A percentile compares a stretch with the other conserved stretches of the same genome.
These are phyloP conservation scores for Emiliania huxleyi DNA, from an alignment of 78 protist genomes.

Conservation along the genomic window DNA sequence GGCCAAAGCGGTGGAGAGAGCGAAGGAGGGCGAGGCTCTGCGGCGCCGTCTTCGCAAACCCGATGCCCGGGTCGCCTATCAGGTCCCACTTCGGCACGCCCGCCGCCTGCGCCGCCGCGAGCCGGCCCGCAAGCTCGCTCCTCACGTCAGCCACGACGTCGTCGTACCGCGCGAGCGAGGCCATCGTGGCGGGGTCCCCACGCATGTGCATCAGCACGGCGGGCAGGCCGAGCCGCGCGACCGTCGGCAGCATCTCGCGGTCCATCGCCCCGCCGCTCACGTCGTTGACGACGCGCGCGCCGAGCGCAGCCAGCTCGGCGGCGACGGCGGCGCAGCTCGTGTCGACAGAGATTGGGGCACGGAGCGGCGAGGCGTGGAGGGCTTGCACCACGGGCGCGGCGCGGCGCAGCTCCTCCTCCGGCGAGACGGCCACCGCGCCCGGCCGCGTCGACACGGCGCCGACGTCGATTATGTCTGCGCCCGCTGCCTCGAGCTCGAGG, in stretches of 20 bases:
- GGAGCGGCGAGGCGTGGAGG: constrained; percentile 24
- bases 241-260: constrained; percentile 45
- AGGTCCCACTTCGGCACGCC: constrained; percentile 63
- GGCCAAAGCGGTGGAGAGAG: background rate
- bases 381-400: constrained; percentile 54
- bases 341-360: constrained; percentile 52
- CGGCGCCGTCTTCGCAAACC: constrained; percentile 64
- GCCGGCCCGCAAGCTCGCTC: constrained; percentile 20
- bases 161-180: background rate
- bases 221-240: constrained; percentile 47
- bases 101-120: constrained; percentile 21
- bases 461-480: constrained; percentile 69
- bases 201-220: constrained; percentile 58
- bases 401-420: constrained; percentile 58
- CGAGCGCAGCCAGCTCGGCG: constrained; percentile 35
- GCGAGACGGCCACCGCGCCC: constrained; percentile 47
- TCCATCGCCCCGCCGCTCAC: constrained; percentile 54
- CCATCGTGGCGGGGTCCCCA: constrained; percentile 35
- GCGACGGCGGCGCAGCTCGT: constrained; percentile 66
- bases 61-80: constrained; percentile 74
- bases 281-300: constrained; percentile 67
- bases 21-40: constrained; percentile 48
- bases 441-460: constrained; percentile 79
- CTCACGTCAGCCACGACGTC: background rate
- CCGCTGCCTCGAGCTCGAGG: background rate